Conservation (phyloP, 106 monocot species). For the Alisma plantagoaquatica region DNA sequence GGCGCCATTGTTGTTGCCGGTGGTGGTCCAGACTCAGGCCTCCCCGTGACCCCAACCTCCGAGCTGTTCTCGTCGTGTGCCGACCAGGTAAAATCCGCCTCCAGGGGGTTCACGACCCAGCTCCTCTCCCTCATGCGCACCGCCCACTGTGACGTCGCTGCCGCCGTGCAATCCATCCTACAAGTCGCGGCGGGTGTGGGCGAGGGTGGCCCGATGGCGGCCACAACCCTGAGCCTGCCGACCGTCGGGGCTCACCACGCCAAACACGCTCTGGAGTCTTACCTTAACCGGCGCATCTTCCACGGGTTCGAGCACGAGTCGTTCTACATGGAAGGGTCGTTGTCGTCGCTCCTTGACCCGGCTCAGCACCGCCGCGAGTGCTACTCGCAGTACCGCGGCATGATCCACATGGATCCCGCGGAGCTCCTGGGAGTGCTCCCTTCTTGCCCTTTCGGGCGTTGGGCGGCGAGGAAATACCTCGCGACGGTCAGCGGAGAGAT, state of each 20-base stretch:
- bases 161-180: constrained; percentile 42
- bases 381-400: constrained; percentile 79
- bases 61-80: constrained; percentile 59
- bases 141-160: constrained; percentile 66
- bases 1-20: not conserved
- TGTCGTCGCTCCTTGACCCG: constrained; percentile 72
- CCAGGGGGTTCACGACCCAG: constrained; percentile 57
- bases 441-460: constrained; percentile 70
- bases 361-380: constrained; percentile 54
- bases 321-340: constrained; percentile 90
- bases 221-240: too few species aligned
- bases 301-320: constrained; percentile 94
- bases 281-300: constrained; percentile 59
- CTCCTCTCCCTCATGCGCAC: constrained; percentile 72
- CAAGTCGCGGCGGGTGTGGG: too few species aligned
- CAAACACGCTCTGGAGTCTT: constrained; percentile 62
- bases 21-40: too few species aligned
- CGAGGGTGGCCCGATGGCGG: too few species aligned
- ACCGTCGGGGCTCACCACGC: constrained; percentile 34
- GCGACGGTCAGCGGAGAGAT: constrained; percentile 43
- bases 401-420: constrained; percentile 75
- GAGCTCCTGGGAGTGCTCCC: constrained; percentile 86
- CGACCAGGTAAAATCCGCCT: constrained; percentile 47
- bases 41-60: constrained; percentile 46
- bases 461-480: constrained; percentile 64